phyloP scores from a whole-genome alignment of 371 early-diverging fungal genomes.

The Rhizopus arrhizus region DNA sequence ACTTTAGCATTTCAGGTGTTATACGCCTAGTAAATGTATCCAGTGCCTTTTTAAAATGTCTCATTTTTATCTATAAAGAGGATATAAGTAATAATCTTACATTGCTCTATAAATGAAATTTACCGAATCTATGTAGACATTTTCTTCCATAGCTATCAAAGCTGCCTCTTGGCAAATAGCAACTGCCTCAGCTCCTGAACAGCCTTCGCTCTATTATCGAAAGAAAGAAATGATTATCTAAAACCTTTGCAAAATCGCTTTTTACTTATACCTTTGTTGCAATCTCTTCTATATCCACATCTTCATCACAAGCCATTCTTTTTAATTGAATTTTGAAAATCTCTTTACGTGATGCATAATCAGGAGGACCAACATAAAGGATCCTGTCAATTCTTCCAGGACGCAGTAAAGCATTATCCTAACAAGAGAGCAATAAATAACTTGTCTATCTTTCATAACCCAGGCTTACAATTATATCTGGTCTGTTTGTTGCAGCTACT shows the following conservation, averaged over 20 bases:
- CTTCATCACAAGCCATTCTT: conserved; percentile 65
- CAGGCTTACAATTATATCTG: conserved; percentile 85
- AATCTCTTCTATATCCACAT: conserved; percentile 65
- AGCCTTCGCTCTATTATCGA: conserved; percentile 75
- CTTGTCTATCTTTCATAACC: background rate
- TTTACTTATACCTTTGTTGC: conserved; percentile 52
- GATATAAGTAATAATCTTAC: background rate
- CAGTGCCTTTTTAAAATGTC: conserved; percentile 75
- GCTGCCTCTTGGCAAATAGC: conserved; percentile 95
- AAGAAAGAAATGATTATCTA: background rate
- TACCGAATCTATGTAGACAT: conserved; percentile 64
- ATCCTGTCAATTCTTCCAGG: conserved; percentile 97
- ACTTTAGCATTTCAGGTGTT: conserved; percentile 89
- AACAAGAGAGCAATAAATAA: conserved; percentile 5
- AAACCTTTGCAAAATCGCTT: background rate
- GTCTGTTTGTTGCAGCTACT: conserved; percentile 99
- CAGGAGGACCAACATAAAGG: conserved; percentile 92
- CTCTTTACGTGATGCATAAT: conserved; percentile 72
- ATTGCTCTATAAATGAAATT: conserved; percentile 3
- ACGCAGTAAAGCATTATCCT: conserved; percentile 91
- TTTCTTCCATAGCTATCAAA: conserved; percentile 87
- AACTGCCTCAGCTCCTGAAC: conserved; percentile 95
- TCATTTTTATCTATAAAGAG: conserved; percentile 53
- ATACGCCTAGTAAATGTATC: conserved; percentile 72
- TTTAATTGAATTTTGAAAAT: conserved; percentile 79